Conservation (phyloP, 164 flowering plant species). For the Tinospora cordifolia region DNA sequence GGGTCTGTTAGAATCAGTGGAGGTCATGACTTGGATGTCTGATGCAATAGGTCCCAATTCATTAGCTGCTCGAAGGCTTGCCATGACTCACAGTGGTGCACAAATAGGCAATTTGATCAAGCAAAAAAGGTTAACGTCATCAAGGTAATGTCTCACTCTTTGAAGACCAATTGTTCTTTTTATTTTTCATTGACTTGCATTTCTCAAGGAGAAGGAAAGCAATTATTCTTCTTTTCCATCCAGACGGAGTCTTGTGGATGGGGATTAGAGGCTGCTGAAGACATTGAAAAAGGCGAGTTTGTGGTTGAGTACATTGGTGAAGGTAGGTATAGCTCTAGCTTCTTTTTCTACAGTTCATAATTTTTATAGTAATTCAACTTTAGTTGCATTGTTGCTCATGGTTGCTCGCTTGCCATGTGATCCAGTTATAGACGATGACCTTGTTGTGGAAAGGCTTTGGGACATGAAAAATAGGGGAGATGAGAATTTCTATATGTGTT, state of each 20-base stretch:
- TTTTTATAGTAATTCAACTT: neutral
- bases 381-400: neutral
- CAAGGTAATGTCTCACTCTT: conserved; percentile 36
- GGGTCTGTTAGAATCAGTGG: neutral
- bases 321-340: conserved; percentile 55
- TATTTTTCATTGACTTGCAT: neutral
- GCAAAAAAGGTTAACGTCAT: conserved; percentile 71
- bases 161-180: neutral
- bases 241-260: conserved; percentile 94
- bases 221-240: conserved; percentile 7
- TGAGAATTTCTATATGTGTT: conserved; percentile 86
- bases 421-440: conserved; percentile 81
- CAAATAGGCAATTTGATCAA: conserved; percentile 82
- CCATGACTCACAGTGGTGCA: conserved; percentile 61
- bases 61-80: conserved; percentile 95
- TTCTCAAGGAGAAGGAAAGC: neutral
- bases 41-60: conserved; percentile 60
- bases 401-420: conserved; percentile 2
- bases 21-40: conserved; percentile 6
- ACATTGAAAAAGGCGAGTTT: conserved; percentile 68
- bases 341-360: neutral
- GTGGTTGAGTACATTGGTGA: conserved; percentile 90
- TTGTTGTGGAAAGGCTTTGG: conserved; percentile 87
- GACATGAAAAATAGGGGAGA: conserved; percentile 69
- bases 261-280: conserved; percentile 91